These are phyloP conservation scores for Globisporangium cylindrosporum DNA, from an alignment of 352 stramenopile species.

Conservation along the genomic window DNA sequence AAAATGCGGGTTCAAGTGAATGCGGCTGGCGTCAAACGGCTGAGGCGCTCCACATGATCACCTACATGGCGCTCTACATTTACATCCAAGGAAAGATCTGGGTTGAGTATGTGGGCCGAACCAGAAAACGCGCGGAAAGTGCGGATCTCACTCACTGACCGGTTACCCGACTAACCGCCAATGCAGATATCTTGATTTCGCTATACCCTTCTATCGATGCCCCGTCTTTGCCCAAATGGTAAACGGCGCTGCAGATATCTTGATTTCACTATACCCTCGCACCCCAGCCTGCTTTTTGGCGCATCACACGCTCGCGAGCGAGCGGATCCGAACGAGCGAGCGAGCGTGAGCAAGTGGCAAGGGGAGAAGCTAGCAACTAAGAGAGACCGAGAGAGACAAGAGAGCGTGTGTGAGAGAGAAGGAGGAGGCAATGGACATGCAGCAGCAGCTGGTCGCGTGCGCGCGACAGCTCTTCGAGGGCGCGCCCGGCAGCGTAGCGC, in stretches of 20 bases:
- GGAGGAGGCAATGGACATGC: slow-evolving; percentile 24
- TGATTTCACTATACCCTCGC: too few species aligned
- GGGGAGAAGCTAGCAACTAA: neutral
- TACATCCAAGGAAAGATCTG: neutral
- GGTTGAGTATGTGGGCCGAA: neutral
- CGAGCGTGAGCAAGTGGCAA: neutral
- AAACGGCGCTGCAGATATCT: too few species aligned
- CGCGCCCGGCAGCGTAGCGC: slow-evolving; percentile 42
- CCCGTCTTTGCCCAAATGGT: too few species aligned
- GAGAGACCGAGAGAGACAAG: neutral
- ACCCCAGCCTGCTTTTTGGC: neutral
- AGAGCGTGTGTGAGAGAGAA: neutral
- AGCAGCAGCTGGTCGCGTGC: slow-evolving; percentile 51
- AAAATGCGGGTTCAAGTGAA: neutral
- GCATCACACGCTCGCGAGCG: neutral
- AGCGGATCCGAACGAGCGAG: neutral
- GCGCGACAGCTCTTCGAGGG: slow-evolving; percentile 69
- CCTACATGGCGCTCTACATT: neutral
- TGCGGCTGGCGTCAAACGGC: neutral
- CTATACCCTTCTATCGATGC: neutral
- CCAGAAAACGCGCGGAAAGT: slow-evolving; percentile 10
- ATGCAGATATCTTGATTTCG: neutral
- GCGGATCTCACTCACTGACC: neutral
- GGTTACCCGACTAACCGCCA: neutral
- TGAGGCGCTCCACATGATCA: neutral